Conservation (phyloP, 495 filamentous ascomycete genomes). For the Pseudomonodictys pantanalensis region DNA sequence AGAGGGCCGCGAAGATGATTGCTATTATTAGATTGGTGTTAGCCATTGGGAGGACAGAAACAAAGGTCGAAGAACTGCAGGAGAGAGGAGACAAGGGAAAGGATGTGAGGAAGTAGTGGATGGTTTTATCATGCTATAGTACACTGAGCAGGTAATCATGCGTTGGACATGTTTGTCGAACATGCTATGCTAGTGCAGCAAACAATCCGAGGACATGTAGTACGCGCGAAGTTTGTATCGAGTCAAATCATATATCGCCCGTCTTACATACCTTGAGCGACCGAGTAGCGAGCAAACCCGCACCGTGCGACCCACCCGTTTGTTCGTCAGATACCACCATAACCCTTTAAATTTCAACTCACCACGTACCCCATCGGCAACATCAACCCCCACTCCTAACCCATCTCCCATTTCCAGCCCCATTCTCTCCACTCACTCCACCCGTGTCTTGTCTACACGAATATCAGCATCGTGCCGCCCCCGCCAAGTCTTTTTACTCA, state of each 20-base stretch:
- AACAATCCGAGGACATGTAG: neutral
- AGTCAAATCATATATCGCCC: too few relatives aligned
- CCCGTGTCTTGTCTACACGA: too few relatives aligned
- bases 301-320: neutral
- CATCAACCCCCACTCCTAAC: too few relatives aligned
- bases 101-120: neutral
- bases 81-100: neutral
- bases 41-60: constrained; percentile 1
- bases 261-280: too few relatives aligned
- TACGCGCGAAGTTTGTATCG: neutral
- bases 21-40: constrained; percentile 4
- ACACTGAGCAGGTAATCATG: neutral
- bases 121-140: neutral
- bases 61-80: too few relatives aligned
- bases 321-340: too few relatives aligned
- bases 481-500: neutral
- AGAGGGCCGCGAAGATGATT: constrained; percentile 18
- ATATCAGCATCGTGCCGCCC: neutral
- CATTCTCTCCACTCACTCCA: too few relatives aligned
- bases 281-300: too few relatives aligned
- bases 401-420: too few relatives aligned
- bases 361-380: too few relatives aligned
- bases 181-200: neutral
- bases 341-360: too few relatives aligned
- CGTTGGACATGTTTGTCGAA: neutral